Base-by-base conservation (phyloP, 192 early-diverging fungal genomes). In the Backusella westeae region DNA sequence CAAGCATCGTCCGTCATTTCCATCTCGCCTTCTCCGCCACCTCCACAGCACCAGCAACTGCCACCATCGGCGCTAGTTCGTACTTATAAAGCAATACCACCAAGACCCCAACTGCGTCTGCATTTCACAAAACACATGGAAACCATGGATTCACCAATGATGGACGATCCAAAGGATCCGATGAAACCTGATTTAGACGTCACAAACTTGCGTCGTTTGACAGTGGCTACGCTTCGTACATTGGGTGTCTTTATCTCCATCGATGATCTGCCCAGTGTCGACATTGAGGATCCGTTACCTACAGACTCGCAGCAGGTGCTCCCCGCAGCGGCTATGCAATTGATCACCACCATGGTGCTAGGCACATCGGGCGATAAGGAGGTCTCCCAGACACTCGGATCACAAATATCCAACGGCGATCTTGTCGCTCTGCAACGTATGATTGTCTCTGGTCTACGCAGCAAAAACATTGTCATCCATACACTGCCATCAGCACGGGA, bases 351-450 rank as follows among this genome's bases (percentile, higher is more conserved):
- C 19, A 79, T 79, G 78, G 73, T 79, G 9, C 34, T 79, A 15
- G 78, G 78, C 14, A 79, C 78, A 2, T 79, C 78, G 34, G 78
- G 78, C 7, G 78, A 79, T 34, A 79, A 79, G 36, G 78, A 79
- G 0, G 78, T 79, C 2, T 49, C 78, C 6, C 78, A 79, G 36
- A 79, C 78, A 1, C 32, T 79, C 4, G 78, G 78, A n/a, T 79
- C 78, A 0, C 78, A 79, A 66, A 79, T 79, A 23, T 79, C 63
- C 8, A 79, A 79, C 29, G 78, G 78, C 10, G 78, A 79, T 39
- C 52, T 79, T 0, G 78, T 73, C 15, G 78, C 78, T 8, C 26
- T 79, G 3, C 78, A 79, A 17, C 72, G 78, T 7, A 79, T 79
- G 78, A 79, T 79, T 34, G 78, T 79, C 12, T 73, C 72, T 1